Evolutionary conservation across 2,329 filamentous ascomycete genomes (phyloP).

Genomic region (Lachnellula subtilissima): DNA sequence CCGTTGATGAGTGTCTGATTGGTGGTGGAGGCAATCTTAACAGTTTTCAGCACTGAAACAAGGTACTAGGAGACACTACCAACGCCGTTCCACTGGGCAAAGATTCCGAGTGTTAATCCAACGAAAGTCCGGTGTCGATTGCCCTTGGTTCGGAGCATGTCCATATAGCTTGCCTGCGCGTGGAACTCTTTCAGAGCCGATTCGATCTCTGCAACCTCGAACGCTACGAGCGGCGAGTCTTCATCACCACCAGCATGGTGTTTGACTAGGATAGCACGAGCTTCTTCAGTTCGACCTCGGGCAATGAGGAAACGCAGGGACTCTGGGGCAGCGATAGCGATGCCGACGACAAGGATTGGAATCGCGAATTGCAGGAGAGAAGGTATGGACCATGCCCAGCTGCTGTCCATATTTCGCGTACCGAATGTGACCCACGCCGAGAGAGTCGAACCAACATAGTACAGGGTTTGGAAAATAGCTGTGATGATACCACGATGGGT

Average conservation of each 20-base stretch:
- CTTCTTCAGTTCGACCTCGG: constrained; percentile 47
- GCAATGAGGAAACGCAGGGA: constrained; percentile 47
- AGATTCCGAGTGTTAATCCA: constrained; percentile 28
- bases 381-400: constrained; percentile 37
- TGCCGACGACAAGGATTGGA: constrained; percentile 40
- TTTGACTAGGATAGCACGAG: constrained; percentile 45
- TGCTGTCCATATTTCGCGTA: constrained; percentile 7
- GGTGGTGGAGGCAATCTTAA: constrained; percentile 19
- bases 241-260: constrained; percentile 44
- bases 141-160: constrained; percentile 24
- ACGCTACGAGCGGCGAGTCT: constrained; percentile 27
- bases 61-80: constrained; percentile 36
- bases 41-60: constrained; percentile 23
- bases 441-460: constrained; percentile 22
- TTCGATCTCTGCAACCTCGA: constrained; percentile 26
- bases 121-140: constrained; percentile 32
- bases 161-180: constrained; percentile 10
- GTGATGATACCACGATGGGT: constrained; percentile 6
- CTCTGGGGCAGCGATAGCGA: constrained; percentile 43
- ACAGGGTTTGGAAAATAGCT: constrained; percentile 14
- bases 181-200: constrained; percentile 15
- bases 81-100: constrained; percentile 29
- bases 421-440: constrained; percentile 21
- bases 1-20: constrained; percentile 30
- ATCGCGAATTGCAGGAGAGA: constrained; percentile 37